These are phyloP conservation scores for Pythium coloratum DNA, from an alignment of 352 stramenopile genomes.

Conservation along the genomic window DNA sequence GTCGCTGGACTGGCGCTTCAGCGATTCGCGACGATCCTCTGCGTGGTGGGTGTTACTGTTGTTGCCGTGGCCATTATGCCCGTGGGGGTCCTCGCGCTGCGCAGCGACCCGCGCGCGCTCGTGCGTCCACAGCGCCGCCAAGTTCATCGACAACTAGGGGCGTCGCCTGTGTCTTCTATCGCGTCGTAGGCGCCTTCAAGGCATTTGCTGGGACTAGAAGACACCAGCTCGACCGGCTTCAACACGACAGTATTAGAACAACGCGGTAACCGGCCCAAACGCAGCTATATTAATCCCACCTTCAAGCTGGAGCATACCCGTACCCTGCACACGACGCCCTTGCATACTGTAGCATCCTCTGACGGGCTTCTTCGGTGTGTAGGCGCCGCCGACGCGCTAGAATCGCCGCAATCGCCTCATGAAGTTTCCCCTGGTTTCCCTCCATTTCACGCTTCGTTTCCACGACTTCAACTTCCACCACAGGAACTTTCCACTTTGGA, in stretches of 20 bases:
- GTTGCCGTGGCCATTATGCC: background rate
- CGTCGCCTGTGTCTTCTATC: background rate
- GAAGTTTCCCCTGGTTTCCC: conserved; percentile 3
- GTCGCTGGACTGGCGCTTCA: conserved; percentile 21
- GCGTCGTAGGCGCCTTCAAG: background rate
- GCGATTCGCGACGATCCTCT: background rate
- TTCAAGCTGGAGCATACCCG: background rate
- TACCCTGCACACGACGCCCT: background rate
- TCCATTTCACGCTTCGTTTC: background rate
- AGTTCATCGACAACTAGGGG: conserved; percentile 39
- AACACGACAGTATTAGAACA: background rate
- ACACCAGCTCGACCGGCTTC: background rate
- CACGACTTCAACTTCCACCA: background rate
- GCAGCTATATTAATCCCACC: conserved; percentile 2
- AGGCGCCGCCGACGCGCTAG: background rate
- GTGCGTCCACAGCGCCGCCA: conserved; percentile 49
- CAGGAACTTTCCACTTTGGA: background rate
- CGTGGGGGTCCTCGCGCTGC: conserved; percentile 16
- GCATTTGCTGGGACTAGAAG: conserved; percentile 4
- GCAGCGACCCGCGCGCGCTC: conserved; percentile 45
- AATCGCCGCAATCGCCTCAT: background rate
- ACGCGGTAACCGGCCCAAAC: background rate
- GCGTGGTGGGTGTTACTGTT: background rate
- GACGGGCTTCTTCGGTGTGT: background rate
- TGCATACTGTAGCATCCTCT: background rate